Evolutionary conservation across 139 green algal species (phyloP).

Genomic region (Chlamydomonas schloesseri): DNA sequence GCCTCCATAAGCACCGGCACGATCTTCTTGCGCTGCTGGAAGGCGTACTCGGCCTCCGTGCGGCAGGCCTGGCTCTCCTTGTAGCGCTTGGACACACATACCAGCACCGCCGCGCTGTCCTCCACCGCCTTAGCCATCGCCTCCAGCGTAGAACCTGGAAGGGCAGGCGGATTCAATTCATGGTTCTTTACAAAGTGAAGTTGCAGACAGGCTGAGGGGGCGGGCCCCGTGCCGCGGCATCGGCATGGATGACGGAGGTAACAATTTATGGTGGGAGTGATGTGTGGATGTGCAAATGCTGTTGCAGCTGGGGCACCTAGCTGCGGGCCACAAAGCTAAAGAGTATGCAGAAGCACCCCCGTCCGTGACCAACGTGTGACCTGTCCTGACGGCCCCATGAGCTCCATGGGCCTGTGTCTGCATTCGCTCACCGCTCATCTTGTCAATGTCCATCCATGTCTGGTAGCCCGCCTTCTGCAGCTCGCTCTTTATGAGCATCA

Average conservation of each 20-base stretch:
- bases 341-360: too few relatives aligned
- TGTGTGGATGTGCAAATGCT: too few relatives aligned
- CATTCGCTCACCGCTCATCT: slow-evolving; percentile 39
- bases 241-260: too few relatives aligned
- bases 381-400: too few relatives aligned
- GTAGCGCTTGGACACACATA: slow-evolving; percentile 69
- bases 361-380: too few relatives aligned
- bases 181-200: too few relatives aligned
- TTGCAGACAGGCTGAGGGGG: too few relatives aligned
- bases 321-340: too few relatives aligned
- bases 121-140: slow-evolving; percentile 70
- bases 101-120: slow-evolving; percentile 57
- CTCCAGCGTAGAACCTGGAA: slow-evolving; percentile 61
- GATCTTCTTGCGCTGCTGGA: slow-evolving; percentile 69
- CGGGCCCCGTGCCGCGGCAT: too few relatives aligned
- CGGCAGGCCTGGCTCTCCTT: slow-evolving; percentile 71
- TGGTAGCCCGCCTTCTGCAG: slow-evolving; percentile 59
- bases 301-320: too few relatives aligned
- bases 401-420: too few relatives aligned
- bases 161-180: background rate
- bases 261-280: background rate
- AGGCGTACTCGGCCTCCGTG: slow-evolving; percentile 70
- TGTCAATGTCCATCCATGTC: slow-evolving; percentile 70
- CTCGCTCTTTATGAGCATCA: slow-evolving; percentile 66
- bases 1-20: slow-evolving; percentile 60